Evolutionary conservation across 139 green algal genomes (phyloP), one percentile per base, ranked within the genome.

Genomic region (Coccomyxa sp.): DNA sequence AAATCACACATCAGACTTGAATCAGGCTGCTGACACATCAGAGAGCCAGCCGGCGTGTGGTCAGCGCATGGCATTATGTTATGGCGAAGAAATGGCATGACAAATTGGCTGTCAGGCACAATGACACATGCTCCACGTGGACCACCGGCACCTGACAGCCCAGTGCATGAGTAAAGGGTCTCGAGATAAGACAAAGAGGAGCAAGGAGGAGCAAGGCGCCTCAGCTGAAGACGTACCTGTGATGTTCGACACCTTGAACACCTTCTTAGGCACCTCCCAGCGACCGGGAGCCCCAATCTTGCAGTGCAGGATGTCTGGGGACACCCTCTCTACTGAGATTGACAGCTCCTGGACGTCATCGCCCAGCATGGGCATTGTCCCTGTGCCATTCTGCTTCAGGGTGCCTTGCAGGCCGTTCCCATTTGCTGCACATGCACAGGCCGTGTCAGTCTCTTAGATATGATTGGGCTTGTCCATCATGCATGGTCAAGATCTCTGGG

Each of bases 191-290:
- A n/a, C n/a, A n/a, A n/a, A n/a, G n/a, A n/a, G n/a, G n/a, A n/a
- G n/a, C n/a, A n/a, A n/a, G n/a, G n/a, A n/a, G n/a, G n/a, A 33
- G 0, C 6, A 29, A 70, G 69, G 33, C 35, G 44, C 16, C 44
- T 5, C 73, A 37, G 69, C 39, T 2, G 34, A 44, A 29, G 55
- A n/a, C 68, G 29, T 12, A 68, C 33, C 55, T 34, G 33, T 50
- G 6, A 7, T 0, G 14, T 22, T 34, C 36, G 54, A 29, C 14
- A 33, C 50, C 5, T 29, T 39, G 54, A 84, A 77, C 0, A 84
- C 69, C 38, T 54, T 70, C n/a, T 37, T 37, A 18, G 80, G 80
- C 29, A 84, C 70, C 54, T 84, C 75, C 80, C 80, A 84, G n/a
- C 80, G 80, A 37, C 16, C 27, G 6, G 80, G 40, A 33, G 80